Base-by-base conservation (phyloP, 306 rosid genomes). In the Vicia faba region DNA sequence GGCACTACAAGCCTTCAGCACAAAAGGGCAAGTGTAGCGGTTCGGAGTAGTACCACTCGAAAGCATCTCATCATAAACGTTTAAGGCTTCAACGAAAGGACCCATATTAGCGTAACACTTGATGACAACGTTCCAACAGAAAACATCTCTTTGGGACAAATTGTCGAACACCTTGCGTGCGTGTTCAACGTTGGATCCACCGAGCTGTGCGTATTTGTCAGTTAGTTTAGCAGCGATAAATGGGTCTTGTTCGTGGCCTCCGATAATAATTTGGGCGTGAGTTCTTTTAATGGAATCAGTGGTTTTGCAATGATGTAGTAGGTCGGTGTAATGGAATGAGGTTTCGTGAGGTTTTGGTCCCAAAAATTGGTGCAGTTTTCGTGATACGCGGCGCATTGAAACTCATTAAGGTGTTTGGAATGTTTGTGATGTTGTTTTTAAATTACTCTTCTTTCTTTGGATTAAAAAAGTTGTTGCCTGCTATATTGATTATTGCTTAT, bases 141-240 rank as follows among this genome's bases (percentile, higher is more conserved):
- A 83, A 67, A 77, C 95, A 41, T 91, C 97, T 82, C 88, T 85
- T 2, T 82, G 62, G 2, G 73, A 60, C 91, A 91, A 84, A 58
- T 48, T 71, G 69, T 86, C 91, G 25, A 91, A 91, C 93, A 91
- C 82, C 73, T 83, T 83, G 70, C 86, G 76, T 72, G 89, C 96
- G 51, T 46, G 36, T 31, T 43, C 70, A 64, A 86, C 63, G 29
- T 70, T 68, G 9, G 76, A 53, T 39, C 64, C 67, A 4, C 67
- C 6, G 8, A 50, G 5, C 23, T 67, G 82, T 0, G 70, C n/a
- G 44, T 84, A 86, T 20, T 73, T 91, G 25, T 83, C 93, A 20
- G 79, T 81, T 12, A 88, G 82, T 74, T 86, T 84, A 4, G 97
- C 51, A 12, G 77, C 86, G 7, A 85, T 23, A 63, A 83, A 83